Percentiles rank a stretch among this genome's conserved stretches.
Evolutionary conservation across 1,139 yeast genomes (phyloP).

Genomic region (Zygoascus hellenicus): DNA sequence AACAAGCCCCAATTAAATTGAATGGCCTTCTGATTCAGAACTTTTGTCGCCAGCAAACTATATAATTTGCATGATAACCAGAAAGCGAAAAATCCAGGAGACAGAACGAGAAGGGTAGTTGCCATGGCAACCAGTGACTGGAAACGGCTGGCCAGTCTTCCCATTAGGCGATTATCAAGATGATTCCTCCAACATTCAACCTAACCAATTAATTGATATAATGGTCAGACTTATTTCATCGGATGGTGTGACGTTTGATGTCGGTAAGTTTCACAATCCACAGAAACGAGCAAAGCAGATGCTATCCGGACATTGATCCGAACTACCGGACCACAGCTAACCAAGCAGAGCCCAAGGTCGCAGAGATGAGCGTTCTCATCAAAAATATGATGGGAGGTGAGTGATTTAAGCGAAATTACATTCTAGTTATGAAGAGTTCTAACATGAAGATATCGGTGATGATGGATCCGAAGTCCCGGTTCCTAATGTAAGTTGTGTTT

Average conservation of each 20-base stretch:
- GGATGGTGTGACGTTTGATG: constrained; percentile 38
- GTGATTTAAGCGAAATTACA: background rate
- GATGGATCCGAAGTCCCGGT: constrained; percentile 82
- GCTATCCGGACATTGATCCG: background rate
- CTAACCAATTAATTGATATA: constrained; percentile 1
- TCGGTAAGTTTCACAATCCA: constrained; percentile 28
- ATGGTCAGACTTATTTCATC: constrained; percentile 37
- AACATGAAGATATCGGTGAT: constrained; percentile 41
- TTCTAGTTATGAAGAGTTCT: background rate
- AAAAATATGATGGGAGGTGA: constrained; percentile 84
- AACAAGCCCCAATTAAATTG: too few species aligned
- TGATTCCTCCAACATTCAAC: constrained; percentile 5
- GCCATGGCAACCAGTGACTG: background rate
- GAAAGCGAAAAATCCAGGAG: too few species aligned
- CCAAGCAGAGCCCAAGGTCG: constrained; percentile 68
- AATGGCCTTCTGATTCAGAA: too few species aligned
- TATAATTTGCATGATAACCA: too few species aligned
- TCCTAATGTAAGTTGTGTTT: constrained; percentile 62
- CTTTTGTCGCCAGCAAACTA: too few species aligned
- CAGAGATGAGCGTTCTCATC: constrained; percentile 82
- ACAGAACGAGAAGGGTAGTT: too few species aligned
- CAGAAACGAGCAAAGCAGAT: background rate
- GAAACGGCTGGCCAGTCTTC: background rate
- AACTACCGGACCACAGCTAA: constrained; percentile 1
- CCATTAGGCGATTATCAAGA: background rate